These are phyloP conservation scores for barley (Hordeum vulgare) DNA, from an alignment of 176 grass and related monocot genomes.

Conservation along the genomic window DNA sequence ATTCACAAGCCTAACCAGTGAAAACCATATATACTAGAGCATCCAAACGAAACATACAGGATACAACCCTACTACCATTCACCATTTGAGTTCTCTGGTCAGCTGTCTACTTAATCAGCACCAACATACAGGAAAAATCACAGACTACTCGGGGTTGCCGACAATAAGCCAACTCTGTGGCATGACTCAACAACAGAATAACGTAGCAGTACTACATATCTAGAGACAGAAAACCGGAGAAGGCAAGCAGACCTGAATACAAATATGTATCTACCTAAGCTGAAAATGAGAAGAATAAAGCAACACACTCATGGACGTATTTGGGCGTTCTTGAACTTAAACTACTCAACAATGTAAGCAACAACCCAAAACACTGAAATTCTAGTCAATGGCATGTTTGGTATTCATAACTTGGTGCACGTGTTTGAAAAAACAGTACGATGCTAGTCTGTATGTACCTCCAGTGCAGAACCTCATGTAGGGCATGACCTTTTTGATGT, in stretches of 20 bases:
- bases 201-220: neutral
- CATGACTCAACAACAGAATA: neutral
- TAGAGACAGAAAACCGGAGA: neutral
- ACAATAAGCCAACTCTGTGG: neutral
- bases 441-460: neutral
- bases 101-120: neutral
- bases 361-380: neutral
- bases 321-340: neutral
- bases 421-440: neutral
- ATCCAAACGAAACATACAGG: neutral
- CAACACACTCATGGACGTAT: neutral
- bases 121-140: neutral
- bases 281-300: neutral
- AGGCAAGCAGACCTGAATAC: neutral
- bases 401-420: no score
- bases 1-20: neutral
- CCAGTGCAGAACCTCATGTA: neutral
- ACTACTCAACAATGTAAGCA: no score
- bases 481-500: neutral
- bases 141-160: neutral
- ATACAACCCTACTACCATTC: neutral
- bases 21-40: neutral
- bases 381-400: neutral
- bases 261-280: neutral
- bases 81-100: neutral